Evolutionary conservation across 306 rosid genomes (phyloP).

Genomic region (Fragaria nilgerrensis): DNA sequence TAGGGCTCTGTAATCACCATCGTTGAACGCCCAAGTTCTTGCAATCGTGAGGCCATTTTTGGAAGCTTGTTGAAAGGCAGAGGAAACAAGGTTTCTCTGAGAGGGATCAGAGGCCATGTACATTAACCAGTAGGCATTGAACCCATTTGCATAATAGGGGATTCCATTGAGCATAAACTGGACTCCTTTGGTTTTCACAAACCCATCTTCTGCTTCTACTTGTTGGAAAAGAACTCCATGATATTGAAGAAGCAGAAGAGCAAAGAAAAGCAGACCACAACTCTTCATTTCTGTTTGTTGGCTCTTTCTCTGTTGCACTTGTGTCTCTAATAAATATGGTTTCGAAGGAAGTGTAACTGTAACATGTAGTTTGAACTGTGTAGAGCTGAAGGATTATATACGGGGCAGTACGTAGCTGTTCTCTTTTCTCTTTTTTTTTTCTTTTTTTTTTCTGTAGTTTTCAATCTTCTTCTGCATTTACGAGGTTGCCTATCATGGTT

Average conservation of each 20-base stretch:
- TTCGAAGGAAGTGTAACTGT: not conserved
- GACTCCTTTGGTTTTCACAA: conserved; percentile 66
- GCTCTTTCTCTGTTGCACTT: not conserved
- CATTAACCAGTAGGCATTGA: conserved; percentile 96
- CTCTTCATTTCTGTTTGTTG: conserved; percentile 29
- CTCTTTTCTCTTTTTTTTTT: not conserved
- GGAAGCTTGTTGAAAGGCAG: conserved; percentile 63
- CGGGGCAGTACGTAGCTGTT: not conserved
- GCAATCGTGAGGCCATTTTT: conserved; percentile 59
- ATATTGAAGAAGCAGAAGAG: conserved; percentile 28
- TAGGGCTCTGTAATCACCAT: conserved; percentile 65
- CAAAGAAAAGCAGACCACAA: conserved; percentile 34
- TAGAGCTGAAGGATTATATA: not conserved
- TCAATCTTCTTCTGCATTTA: not conserved
- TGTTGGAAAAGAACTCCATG: conserved; percentile 3
- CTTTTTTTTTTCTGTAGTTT: not conserved
- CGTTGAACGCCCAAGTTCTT: conserved; percentile 96
- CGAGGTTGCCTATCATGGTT: too few relatives aligned
- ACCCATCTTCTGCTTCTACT: conserved; percentile 56
- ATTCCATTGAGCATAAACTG: conserved; percentile 64
- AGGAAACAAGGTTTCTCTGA: conserved; percentile 64
- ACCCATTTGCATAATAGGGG: conserved; percentile 81
- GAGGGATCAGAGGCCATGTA: conserved; percentile 73
- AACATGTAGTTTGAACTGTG: not conserved
- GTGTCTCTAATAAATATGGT: not conserved